Evolutionary conservation across 768 basidiomycete species (phyloP), one percentile per base, ranked within the genome.

Genomic region (Paxillus involutus): DNA sequence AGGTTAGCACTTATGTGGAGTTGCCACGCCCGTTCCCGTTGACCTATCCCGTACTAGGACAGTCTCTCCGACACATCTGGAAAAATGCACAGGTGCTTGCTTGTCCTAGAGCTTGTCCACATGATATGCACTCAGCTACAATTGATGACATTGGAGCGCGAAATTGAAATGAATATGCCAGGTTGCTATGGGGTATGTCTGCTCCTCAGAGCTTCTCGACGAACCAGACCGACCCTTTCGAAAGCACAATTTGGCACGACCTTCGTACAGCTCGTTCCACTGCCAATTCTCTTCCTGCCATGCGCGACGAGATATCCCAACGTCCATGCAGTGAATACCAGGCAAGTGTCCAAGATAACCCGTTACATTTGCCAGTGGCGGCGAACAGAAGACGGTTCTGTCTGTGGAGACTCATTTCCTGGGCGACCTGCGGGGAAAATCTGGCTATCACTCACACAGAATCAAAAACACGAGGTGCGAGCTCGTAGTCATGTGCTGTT

Each of bases 11-110:
- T 21, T 3, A 21, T 21, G 21, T 21, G 3, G 1, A 21, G 21
- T n/a, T 37, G 16, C 36, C 36, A 12, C 12, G 11, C 36, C 12
- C 6, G 1, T n/a, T 19, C 19, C 47, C 3, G 1, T 10, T 9
- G 33, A 35, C 33, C 29, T 47, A 16, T 33, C 30, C 21, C 16
- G 14, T n/a, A 33, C 32, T 3, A 21, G 21, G 21, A 35, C 33
- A 33, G 33, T 33, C 33, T 33, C 16, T n/a, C 16, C 45, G 33
- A 26, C 29, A n/a, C 16, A 12, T 46, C 12, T 30, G 21, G 8
- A 37, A 24, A 21, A 12, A 51, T 51, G 50, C 50, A 51, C 50
- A 42, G 19, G 21, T 51, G 50, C 24, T 51, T 51, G 42, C n/a
- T 30, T 12, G 50, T 51, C 9, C 14, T 12, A 11, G 50, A 44